A percentile compares a stretch with the other conserved stretches of the same genome.
These are phyloP conservation scores for Citeromyces siamensis DNA, from an alignment of 1,139 yeast species.

Conservation along the genomic window DNA sequence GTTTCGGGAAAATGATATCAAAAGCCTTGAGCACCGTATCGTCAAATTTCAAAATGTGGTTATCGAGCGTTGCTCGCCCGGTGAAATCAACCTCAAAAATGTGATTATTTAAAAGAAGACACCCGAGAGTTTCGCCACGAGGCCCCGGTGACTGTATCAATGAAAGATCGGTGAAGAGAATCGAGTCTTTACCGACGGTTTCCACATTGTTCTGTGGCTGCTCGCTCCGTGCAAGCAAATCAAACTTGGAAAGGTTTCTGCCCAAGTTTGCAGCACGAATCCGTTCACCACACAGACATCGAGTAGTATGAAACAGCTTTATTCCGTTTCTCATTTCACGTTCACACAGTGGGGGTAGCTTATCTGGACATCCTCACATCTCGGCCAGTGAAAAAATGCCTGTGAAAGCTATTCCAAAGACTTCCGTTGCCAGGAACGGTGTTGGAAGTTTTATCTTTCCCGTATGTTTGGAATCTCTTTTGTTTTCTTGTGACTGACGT, in stretches of 20 bases:
- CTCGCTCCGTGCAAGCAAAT: conserved; percentile 22
- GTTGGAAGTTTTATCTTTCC: conserved; percentile 68
- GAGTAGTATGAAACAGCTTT: no score
- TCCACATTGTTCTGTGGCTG: conserved; percentile 31
- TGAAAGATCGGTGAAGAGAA: conserved; percentile 31
- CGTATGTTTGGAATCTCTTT: conserved; percentile 7
- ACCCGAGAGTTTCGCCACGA: conserved; percentile 34
- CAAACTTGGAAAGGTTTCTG: conserved; percentile 21
- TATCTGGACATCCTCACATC: no score
- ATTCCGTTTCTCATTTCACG: no score
- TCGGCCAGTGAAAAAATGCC: conserved; percentile 1
- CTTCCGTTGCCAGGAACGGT: conserved; percentile 62
- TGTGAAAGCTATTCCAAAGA: conserved; percentile 33
- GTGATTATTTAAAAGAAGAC: conserved; percentile 51
- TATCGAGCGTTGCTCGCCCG: conserved; percentile 27
- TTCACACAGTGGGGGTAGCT: no score
- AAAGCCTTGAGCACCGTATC: conserved; percentile 34
- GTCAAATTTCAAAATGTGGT: conserved; percentile 20
- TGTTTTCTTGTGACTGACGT: conserved; percentile 11
- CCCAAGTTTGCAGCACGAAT: conserved; percentile 20
- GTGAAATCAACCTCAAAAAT: conserved; percentile 45
- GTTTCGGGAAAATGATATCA: conserved; percentile 56
- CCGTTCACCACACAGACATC: conserved; percentile 7
- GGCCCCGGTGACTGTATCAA: conserved; percentile 30
- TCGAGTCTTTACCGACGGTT: conserved; percentile 30